Evolutionary conservation across 805 yeast species (phyloP).

Genomic region (Metschnikowia bowlesiae): DNA sequence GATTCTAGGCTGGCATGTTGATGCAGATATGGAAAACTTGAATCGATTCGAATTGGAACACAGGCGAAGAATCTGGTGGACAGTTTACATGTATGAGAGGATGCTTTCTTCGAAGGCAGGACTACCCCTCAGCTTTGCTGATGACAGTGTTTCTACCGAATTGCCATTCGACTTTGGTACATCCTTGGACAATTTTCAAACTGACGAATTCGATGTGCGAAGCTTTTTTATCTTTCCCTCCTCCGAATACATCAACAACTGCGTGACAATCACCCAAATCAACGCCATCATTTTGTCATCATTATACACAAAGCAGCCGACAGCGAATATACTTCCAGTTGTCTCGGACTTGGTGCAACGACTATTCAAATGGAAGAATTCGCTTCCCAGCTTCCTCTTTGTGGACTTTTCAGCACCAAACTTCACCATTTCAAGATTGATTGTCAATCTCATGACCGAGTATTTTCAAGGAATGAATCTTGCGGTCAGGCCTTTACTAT

Average conservation of each 20-base stretch:
- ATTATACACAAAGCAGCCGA: conserved; percentile 71
- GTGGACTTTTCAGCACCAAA: conserved; percentile 56
- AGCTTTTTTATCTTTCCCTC: conserved; percentile 73
- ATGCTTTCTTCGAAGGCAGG: conserved; percentile 84
- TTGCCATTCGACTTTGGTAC: conserved; percentile 70
- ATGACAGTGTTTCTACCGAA: conserved; percentile 75
- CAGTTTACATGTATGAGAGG: conserved; percentile 52
- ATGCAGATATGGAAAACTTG: conserved; percentile 61
- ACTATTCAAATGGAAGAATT: conserved; percentile 62
- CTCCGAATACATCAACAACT: conserved; percentile 69
- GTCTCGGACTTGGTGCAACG: conserved; percentile 66
- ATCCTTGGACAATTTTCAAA: conserved; percentile 37
- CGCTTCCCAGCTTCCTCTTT: conserved; percentile 58
- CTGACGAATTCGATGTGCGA: conserved; percentile 47
- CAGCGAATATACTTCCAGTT: conserved; percentile 68
- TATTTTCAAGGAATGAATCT: conserved; percentile 78
- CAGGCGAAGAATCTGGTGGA: conserved; percentile 46
- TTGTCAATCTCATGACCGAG: conserved; percentile 75
- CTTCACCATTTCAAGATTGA: conserved; percentile 57
- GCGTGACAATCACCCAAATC: conserved; percentile 74
- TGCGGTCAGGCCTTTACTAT: conserved; percentile 71
- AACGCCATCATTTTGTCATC: conserved; percentile 69
- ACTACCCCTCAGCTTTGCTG: conserved; percentile 71
- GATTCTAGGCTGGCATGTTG: conserved; percentile 77
- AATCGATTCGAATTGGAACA: conserved; percentile 54